Evolutionary conservation across 192 early-diverging fungal genomes (phyloP).

Genomic region (Coemansia sp.): DNA sequence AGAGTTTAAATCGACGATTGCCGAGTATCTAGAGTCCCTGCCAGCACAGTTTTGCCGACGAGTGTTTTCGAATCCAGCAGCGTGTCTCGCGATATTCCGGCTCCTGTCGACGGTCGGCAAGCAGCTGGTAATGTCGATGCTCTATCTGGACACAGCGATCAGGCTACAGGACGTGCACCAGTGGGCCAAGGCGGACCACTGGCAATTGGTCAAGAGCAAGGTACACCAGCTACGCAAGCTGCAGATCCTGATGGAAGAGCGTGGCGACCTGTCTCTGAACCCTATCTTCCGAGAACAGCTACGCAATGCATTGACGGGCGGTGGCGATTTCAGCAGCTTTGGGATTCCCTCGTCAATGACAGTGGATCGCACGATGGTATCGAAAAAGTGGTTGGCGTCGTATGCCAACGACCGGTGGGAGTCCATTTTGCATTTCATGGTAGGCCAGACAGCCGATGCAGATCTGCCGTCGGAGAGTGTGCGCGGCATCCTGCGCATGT

Average conservation of each 20-base stretch:
- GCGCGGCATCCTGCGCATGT: slow-evolving; percentile 67
- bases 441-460: slow-evolving; percentile 68
- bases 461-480: slow-evolving; percentile 67
- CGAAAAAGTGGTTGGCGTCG: slow-evolving; percentile 68
- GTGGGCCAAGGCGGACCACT: slow-evolving; percentile 54
- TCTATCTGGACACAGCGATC: slow-evolving; percentile 70
- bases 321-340: slow-evolving; percentile 84
- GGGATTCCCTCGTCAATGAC: slow-evolving; percentile 64
- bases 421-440: slow-evolving; percentile 88
- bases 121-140: slow-evolving; percentile 85
- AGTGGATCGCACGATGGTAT: slow-evolving; percentile 59
- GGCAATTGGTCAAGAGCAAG: slow-evolving; percentile 60
- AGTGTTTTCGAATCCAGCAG: slow-evolving; percentile 85
- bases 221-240: slow-evolving; percentile 70
- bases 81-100: slow-evolving; percentile 89
- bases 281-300: slow-evolving; percentile 65
- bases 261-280: slow-evolving; percentile 57
- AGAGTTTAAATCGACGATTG: slow-evolving; percentile 70
- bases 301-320: slow-evolving; percentile 67
- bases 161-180: slow-evolving; percentile 58
- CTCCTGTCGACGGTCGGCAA: slow-evolving; percentile 82
- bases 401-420: slow-evolving; percentile 88
- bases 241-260: slow-evolving; percentile 62
- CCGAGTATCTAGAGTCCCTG: slow-evolving; percentile 77
- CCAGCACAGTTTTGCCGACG: slow-evolving; percentile 70